phyloP scores from a whole-genome alignment of 306 rosid genomes.

The Vigna radiata region DNA sequence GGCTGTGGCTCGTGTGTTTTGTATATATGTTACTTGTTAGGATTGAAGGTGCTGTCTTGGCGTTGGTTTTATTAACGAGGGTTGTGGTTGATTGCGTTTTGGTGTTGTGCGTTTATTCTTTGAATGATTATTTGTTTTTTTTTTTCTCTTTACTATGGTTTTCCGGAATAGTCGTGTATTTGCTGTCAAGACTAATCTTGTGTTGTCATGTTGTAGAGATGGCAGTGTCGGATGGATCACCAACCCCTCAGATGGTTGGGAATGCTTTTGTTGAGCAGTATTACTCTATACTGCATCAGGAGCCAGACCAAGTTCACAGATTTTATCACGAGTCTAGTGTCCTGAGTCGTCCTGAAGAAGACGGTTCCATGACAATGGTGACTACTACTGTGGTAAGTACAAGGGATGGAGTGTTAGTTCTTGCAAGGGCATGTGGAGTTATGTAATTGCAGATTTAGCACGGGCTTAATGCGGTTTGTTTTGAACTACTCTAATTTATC shows the following conservation, averaged over 20 bases:
- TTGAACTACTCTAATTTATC: background rate
- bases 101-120: background rate
- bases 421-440: background rate
- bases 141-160: background rate
- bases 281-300: slow-evolving; percentile 48
- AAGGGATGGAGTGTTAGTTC: background rate
- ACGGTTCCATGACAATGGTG: slow-evolving; percentile 54
- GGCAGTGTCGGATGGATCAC: slow-evolving; percentile 54
- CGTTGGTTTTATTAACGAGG: background rate
- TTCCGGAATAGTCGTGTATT: background rate
- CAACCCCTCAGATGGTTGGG: slow-evolving; percentile 58
- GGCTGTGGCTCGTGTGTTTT: background rate
- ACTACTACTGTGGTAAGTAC: slow-evolving; percentile 56
- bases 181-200: background rate
- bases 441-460: background rate
- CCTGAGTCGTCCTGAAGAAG: slow-evolving; percentile 62
- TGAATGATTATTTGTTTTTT: background rate
- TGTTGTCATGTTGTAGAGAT: slow-evolving; percentile 52
- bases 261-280: slow-evolving; percentile 67
- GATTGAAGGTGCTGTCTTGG: background rate
- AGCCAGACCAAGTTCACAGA: slow-evolving; percentile 50
- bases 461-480: background rate
- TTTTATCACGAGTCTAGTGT: slow-evolving; percentile 63
- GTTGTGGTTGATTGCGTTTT: background rate
- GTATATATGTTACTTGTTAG: background rate